These are phyloP conservation scores for Mycena sanguinolenta DNA, from an alignment of 768 basidiomycete genomes.

Conservation along the genomic window DNA sequence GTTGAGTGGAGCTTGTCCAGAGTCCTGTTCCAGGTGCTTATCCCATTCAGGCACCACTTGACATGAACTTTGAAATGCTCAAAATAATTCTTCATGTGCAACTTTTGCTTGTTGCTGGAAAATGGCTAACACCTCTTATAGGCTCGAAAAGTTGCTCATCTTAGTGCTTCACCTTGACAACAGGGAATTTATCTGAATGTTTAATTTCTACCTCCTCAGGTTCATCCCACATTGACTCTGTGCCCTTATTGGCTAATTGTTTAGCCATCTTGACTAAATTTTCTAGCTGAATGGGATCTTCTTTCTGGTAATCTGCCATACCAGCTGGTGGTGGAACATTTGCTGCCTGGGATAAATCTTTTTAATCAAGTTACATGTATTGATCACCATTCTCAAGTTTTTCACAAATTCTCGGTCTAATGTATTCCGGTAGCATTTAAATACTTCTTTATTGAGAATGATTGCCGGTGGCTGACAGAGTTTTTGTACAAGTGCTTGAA, in stretches of 20 bases:
- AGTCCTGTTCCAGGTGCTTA: no score
- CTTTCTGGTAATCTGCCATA: conserved; percentile 2
- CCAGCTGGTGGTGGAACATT: background rate
- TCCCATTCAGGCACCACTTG: no score
- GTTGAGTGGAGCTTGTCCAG: no score
- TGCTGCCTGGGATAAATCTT: background rate
- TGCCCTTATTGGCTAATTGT: background rate
- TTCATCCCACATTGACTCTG: background rate
- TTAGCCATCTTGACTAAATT: conserved; percentile 21
- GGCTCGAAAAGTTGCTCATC: background rate
- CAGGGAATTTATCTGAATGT: conserved; percentile 10
- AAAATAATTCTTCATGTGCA: background rate
- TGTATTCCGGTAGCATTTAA: conserved; percentile 5
- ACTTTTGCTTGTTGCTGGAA: background rate
- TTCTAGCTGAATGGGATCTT: conserved; percentile 17
- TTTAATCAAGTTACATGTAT: conserved; percentile 16
- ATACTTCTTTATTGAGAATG: conserved; percentile 24
- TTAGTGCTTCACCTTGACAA: conserved; percentile 1
- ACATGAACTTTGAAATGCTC: background rate
- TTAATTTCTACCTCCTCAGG: background rate
- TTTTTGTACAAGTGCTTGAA: conserved; percentile 13
- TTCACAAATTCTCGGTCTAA: conserved; percentile 25
- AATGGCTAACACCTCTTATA: background rate
- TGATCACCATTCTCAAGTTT: conserved; percentile 9
- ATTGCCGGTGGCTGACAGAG: conserved; percentile 8